Percentiles rank a stretch among this genome's conserved stretches.
Conservation (phyloP, 345 rosid genomes). For the Bruguiera gymnorhiza region DNA sequence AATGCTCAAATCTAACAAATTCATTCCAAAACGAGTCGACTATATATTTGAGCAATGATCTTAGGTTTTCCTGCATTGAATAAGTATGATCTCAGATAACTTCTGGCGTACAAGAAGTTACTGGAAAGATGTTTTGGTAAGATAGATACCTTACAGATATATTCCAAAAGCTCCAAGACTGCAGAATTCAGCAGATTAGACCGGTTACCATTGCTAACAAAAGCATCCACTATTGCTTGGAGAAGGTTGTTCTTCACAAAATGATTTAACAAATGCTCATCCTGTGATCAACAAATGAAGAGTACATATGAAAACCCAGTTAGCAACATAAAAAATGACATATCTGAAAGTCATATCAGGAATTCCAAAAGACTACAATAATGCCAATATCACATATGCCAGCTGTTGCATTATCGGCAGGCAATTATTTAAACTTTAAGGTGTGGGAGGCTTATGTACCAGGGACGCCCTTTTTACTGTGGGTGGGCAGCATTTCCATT, state of each 20-base stretch:
- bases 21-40: conserved; percentile 84
- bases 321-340: too few relatives aligned
- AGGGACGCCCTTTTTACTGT: too few relatives aligned
- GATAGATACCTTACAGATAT: conserved; percentile 72
- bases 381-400: too few relatives aligned
- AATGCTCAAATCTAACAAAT: conserved; percentile 56
- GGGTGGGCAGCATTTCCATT: too few relatives aligned
- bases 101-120: conserved; percentile 17
- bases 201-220: conserved; percentile 81
- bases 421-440: too few relatives aligned
- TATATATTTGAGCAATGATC: conserved; percentile 64
- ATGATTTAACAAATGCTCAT: conserved; percentile 77
- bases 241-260: conserved; percentile 80
- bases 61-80: conserved; percentile 71
- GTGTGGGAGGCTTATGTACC: too few relatives aligned
- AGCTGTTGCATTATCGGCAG: too few relatives aligned
- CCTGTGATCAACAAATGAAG: conserved; percentile 44
- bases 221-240: conserved; percentile 80
- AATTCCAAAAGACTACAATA: too few relatives aligned
- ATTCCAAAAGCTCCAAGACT: conserved; percentile 87
- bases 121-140: not conserved
- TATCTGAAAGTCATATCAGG: too few relatives aligned
- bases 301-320: conserved; percentile 9
- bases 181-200: conserved; percentile 92
- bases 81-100: not conserved